Percentiles rank a stretch among this genome's conserved stretches.
Evolutionary conservation across 306 rosid species (phyloP).

Genomic region (Rosa rugosa): DNA sequence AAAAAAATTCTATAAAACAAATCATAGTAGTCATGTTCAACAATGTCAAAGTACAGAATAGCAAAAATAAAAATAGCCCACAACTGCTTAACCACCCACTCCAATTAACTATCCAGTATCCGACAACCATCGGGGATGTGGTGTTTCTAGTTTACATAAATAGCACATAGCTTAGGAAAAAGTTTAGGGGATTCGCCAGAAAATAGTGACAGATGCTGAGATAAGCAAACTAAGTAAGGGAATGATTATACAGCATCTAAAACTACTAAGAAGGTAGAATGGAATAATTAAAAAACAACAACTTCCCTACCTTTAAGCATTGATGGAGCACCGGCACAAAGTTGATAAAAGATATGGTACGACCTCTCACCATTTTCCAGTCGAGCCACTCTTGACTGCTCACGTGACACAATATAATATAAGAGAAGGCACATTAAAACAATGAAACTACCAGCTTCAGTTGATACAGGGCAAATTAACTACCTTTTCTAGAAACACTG

Average conservation of each 20-base stretch:
- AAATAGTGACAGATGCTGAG: background rate
- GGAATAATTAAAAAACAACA: constrained; percentile 6
- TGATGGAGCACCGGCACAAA: constrained; percentile 83
- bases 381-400: constrained; percentile 92
- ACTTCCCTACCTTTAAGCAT: constrained; percentile 64
- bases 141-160: background rate
- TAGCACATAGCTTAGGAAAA: background rate
- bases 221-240: background rate
- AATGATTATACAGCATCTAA: background rate
- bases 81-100: background rate
- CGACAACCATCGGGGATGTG: background rate
- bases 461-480: constrained; percentile 30
- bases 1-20: no score
- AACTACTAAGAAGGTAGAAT: constrained; percentile 4
- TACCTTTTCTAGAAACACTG: constrained; percentile 94
- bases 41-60: background rate
- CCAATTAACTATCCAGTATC: background rate
- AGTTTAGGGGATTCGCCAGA: background rate
- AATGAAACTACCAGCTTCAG: constrained; percentile 24
- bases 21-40: background rate
- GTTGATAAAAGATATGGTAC: constrained; percentile 91
- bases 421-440: constrained; percentile 34
- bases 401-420: constrained; percentile 30
- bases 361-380: constrained; percentile 74
- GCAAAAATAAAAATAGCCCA: background rate